These are phyloP conservation scores for Jaltomata sinuosa DNA, from an alignment of 257 asterid species.

Conservation along the genomic window DNA sequence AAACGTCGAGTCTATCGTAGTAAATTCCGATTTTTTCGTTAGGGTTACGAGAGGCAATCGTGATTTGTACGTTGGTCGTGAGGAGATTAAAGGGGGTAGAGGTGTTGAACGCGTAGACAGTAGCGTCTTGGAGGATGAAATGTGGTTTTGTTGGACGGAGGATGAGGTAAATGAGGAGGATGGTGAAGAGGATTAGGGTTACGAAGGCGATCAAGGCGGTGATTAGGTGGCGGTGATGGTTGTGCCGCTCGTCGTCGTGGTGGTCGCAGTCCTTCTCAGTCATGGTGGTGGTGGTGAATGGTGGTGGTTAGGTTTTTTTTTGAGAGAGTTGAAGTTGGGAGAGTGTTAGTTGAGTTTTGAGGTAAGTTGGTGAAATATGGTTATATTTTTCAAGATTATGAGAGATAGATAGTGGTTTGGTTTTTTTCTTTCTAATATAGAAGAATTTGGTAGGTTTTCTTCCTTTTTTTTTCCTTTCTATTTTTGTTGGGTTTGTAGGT, in stretches of 20 bases:
- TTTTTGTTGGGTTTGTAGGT: background rate
- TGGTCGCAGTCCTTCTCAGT: constrained; percentile 48
- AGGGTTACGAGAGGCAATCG: constrained; percentile 53
- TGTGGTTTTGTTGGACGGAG: constrained; percentile 66
- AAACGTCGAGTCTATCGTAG: constrained; percentile 49
- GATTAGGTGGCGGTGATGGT: constrained; percentile 23
- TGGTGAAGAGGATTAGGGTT: constrained; percentile 29
- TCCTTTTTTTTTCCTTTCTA: background rate
- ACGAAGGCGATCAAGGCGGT: constrained; percentile 4
- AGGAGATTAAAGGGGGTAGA: constrained; percentile 33
- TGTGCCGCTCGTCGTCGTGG: constrained; percentile 24
- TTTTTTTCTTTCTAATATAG: background rate
- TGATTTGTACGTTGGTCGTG: constrained; percentile 46
- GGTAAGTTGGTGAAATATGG: background rate
- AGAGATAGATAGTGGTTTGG: too few species aligned
- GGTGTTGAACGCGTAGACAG: constrained; percentile 56
- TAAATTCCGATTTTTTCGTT: constrained; percentile 44
- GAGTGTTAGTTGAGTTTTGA: background rate
- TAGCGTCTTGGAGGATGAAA: constrained; percentile 61
- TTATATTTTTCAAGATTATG: background rate
- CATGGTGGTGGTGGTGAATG: constrained; percentile 8
- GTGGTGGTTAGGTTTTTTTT: background rate
- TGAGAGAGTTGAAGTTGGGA: background rate
- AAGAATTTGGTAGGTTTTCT: background rate
- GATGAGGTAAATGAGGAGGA: constrained; percentile 53